Evolutionary conservation across 2,329 filamentous ascomycete species (phyloP).

Genomic region (Fusarium piperis): DNA sequence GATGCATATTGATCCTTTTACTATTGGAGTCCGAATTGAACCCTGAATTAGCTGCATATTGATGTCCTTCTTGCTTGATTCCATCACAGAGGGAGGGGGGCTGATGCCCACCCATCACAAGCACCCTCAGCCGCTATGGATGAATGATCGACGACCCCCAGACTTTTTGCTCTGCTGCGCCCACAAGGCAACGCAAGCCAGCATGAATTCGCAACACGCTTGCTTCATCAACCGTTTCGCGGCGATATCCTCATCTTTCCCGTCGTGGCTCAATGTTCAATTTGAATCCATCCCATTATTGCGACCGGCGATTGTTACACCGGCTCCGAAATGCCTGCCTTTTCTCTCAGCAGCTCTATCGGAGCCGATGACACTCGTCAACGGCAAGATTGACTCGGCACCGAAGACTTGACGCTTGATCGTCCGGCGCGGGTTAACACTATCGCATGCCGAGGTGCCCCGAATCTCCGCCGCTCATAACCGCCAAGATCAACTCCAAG

Average conservation of each 20-base stretch:
- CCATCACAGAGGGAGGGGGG: slow-evolving; percentile 7
- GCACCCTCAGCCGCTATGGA: slow-evolving; percentile 6
- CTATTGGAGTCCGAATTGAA: neutral
- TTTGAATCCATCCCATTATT: neutral
- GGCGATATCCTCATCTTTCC: slow-evolving; percentile 13
- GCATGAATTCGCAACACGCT: neutral
- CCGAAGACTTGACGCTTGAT: slow-evolving; percentile 23
- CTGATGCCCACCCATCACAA: slow-evolving; percentile 15
- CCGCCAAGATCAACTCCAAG: slow-evolving; percentile 3
- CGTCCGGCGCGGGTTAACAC: neutral
- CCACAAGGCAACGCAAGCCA: slow-evolving; percentile 9
- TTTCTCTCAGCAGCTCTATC: neutral
- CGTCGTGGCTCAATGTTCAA: slow-evolving; percentile 1
- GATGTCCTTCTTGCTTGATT: neutral
- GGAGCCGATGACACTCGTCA: slow-evolving; percentile 19
- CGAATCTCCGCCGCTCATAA: slow-evolving; percentile 20
- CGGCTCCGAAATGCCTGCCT: neutral
- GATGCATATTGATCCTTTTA: neutral
- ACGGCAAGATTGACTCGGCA: slow-evolving; percentile 29
- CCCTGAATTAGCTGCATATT: neutral
- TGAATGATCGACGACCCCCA: slow-evolving; percentile 17
- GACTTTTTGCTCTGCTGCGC: slow-evolving; percentile 8
- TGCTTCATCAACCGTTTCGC: neutral
- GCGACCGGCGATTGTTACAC: neutral
- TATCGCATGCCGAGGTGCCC: slow-evolving; percentile 23